Conservation (phyloP, 2,329 filamentous ascomycete species). For the Aspergillus awamori region DNA sequence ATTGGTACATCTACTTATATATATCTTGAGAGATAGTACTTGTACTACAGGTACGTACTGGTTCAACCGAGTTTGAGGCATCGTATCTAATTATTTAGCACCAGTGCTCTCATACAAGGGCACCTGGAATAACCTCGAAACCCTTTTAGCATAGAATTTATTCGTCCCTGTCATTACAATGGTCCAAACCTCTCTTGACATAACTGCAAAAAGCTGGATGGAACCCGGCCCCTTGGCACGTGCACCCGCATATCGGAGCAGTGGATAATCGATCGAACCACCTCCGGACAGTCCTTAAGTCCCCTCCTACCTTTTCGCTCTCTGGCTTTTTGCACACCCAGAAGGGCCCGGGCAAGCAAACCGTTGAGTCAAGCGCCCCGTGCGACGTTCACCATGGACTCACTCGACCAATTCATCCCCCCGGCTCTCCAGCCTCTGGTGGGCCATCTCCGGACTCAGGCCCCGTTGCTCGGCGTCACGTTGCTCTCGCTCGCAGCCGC, state of each 20-base stretch:
- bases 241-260: slow-evolving; percentile 21
- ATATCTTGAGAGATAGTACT: no score
- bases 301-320: not conserved
- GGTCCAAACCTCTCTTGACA: not conserved
- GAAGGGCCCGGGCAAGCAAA: slow-evolving; percentile 7
- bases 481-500: slow-evolving; percentile 34
- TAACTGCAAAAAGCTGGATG: not conserved
- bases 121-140: no score
- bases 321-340: not conserved
- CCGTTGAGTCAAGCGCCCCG: slow-evolving; percentile 21
- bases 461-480: slow-evolving; percentile 29
- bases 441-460: slow-evolving; percentile 24
- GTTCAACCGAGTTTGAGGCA: no score
- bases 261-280: slow-evolving; percentile 24
- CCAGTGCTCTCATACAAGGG: no score
- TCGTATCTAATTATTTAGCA: no score
- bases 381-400: slow-evolving; percentile 28
- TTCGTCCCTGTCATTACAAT: no score
- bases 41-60: no score
- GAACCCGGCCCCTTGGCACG: slow-evolving; percentile 15
- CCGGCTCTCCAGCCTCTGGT: slow-evolving; percentile 25
- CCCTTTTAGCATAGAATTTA: no score
- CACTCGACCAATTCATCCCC: slow-evolving; percentile 26
- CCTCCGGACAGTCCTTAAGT: not conserved
- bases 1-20: no score